These are phyloP conservation scores for Komagataella pseudopastoris DNA, from an alignment of 805 yeast species.

Conservation along the genomic window DNA sequence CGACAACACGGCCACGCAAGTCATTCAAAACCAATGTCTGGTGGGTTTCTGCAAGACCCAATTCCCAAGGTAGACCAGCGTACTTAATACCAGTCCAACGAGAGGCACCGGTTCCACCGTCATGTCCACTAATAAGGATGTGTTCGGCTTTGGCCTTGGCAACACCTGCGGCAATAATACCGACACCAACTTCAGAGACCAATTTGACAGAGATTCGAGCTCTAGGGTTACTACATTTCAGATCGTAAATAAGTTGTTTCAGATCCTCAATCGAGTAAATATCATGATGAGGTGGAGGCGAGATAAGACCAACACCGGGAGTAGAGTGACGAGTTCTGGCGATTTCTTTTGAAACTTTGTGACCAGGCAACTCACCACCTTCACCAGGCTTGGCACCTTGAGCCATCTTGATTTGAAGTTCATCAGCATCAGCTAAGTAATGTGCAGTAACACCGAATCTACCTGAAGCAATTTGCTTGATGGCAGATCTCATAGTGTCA, in stretches of 20 bases:
- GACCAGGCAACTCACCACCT: constrained; percentile 97
- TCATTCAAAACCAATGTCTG: constrained; percentile 94
- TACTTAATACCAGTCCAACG: constrained; percentile 94
- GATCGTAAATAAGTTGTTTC: constrained; percentile 90
- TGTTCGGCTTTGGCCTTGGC: constrained; percentile 99
- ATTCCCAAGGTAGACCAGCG: constrained; percentile 98
- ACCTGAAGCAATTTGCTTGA: constrained; percentile 96
- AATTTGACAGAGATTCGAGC: constrained; percentile 94
- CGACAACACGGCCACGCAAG: constrained; percentile 86
- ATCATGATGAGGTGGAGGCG: constrained; percentile 99
- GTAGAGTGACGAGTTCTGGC: constrained; percentile 96
- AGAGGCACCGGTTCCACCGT: constrained; percentile 99
- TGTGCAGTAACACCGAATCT: constrained; percentile 96
- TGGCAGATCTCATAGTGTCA: constrained; percentile 98
- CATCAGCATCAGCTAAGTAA: constrained; percentile 92
- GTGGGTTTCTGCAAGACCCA: constrained; percentile 96
- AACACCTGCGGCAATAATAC: constrained; percentile 97
- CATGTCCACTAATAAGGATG: constrained; percentile 91
- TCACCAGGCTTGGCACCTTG: constrained; percentile 99
- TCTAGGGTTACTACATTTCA: constrained; percentile 94
- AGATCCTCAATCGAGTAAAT: constrained; percentile 96
- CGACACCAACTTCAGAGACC: constrained; percentile 97
- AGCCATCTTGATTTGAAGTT: constrained; percentile 95
- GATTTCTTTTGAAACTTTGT: constrained; percentile 76
- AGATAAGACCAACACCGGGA: constrained; percentile 90